These are phyloP conservation scores for Zizania latifolia DNA, from an alignment of 176 grass and related monocot species.

Conservation along the genomic window DNA sequence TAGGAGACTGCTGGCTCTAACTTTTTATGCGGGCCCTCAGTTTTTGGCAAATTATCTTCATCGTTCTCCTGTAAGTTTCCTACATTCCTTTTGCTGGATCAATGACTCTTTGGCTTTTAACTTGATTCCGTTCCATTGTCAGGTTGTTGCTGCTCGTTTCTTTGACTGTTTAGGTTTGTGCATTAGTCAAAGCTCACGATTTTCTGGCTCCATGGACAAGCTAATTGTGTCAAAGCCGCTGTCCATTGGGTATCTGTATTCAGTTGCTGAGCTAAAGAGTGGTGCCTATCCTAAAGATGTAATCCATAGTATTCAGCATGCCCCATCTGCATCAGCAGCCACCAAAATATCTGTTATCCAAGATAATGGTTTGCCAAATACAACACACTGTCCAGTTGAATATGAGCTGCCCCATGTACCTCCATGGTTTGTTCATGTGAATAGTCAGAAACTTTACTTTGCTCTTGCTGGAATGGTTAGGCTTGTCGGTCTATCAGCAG, in stretches of 20 bases:
- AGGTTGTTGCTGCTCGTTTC: constrained; percentile 60
- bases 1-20: constrained; percentile 70
- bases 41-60: constrained; percentile 75
- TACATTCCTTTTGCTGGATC: constrained; percentile 11
- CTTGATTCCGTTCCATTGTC: constrained; percentile 28
- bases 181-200: constrained; percentile 75
- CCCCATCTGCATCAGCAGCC: constrained; percentile 12
- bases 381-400: constrained; percentile 23
- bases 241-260: constrained; percentile 81
- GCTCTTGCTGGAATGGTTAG: constrained; percentile 80
- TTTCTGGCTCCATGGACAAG: constrained; percentile 84
- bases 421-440: constrained; percentile 70
- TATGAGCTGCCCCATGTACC: constrained; percentile 76
- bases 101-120: constrained; percentile 24
- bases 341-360: constrained; percentile 59
- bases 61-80: constrained; percentile 60
- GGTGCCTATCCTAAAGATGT: constrained; percentile 39
- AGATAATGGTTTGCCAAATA: constrained; percentile 40
- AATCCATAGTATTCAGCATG: constrained; percentile 34
- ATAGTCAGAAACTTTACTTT: constrained; percentile 66
- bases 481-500: constrained; percentile 71
- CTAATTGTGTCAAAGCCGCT: constrained; percentile 71
- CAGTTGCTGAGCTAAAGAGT: constrained; percentile 83
- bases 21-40: constrained; percentile 80
- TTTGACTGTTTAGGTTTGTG: constrained; percentile 74